A percentile compares a stretch with the other conserved stretches of the same genome.
Conservation (phyloP, 2,329 filamentous ascomycete species). For the Colletotrichum karsti region DNA sequence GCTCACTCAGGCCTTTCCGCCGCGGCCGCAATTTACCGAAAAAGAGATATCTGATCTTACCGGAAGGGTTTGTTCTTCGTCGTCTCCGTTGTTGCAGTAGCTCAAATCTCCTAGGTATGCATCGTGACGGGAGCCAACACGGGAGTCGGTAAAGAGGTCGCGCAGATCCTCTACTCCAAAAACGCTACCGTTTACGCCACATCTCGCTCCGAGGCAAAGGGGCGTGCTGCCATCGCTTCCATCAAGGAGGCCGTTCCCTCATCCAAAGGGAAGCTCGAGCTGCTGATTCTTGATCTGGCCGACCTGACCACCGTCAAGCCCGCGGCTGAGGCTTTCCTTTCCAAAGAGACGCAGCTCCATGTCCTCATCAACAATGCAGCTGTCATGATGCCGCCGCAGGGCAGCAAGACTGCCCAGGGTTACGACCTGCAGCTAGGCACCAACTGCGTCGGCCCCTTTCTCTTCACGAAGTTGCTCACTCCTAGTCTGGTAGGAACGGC, state of each 20-base stretch:
- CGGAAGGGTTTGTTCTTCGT: constrained; percentile 41
- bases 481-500: constrained; percentile 43
- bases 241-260: constrained; percentile 47
- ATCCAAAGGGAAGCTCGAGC: constrained; percentile 49
- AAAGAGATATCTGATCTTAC: constrained; percentile 48
- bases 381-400: constrained; percentile 50
- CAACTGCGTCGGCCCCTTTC: constrained; percentile 48
- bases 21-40: constrained; percentile 50
- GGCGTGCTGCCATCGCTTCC: constrained; percentile 49
- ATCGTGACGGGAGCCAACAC: constrained; percentile 57
- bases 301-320: constrained; percentile 45
- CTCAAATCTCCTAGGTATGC: constrained; percentile 46
- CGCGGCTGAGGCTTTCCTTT: constrained; percentile 41
- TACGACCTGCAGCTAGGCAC: constrained; percentile 52
- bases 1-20: constrained; percentile 38
- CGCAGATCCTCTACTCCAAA: constrained; percentile 60
- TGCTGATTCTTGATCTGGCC: constrained; percentile 54
- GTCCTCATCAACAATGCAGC: constrained; percentile 56
- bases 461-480: constrained; percentile 47
- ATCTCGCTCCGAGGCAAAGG: constrained; percentile 55
- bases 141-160: constrained; percentile 60
- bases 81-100: no score
- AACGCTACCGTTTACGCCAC: constrained; percentile 66
- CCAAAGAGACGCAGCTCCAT: constrained; percentile 42
- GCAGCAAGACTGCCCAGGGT: constrained; percentile 48